phyloP scores from a whole-genome alignment of 2,329 filamentous ascomycete species.

The Botryotinia calthae region DNA sequence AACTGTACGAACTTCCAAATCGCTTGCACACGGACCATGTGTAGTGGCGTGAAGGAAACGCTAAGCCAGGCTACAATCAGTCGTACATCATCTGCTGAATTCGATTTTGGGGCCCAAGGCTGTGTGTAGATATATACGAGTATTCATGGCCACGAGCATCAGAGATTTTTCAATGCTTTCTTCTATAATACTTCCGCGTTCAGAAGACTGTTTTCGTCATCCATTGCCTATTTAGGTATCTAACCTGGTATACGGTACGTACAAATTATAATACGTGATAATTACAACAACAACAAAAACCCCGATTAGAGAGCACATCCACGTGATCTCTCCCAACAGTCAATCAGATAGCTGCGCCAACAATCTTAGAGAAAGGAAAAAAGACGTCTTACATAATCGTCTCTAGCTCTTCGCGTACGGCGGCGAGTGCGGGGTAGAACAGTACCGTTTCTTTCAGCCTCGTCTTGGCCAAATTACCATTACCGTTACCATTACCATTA shows the following conservation, averaged over 20 bases:
- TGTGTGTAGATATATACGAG: no score
- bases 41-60: slow-evolving; percentile 9
- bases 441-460: not conserved
- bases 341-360: not conserved
- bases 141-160: not conserved
- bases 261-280: no score
- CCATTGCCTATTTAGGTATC: no score
- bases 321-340: no score
- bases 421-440: not conserved
- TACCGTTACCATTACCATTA: no score
- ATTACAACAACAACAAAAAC: no score
- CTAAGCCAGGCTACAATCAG: slow-evolving; percentile 9
- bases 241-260: no score
- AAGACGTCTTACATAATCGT: not conserved
- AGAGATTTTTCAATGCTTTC: no score
- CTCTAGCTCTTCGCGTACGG: not conserved
- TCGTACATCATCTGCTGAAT: not conserved
- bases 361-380: not conserved
- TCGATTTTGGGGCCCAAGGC: not conserved
- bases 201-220: no score
- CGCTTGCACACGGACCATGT: slow-evolving; percentile 7
- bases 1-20: not conserved
- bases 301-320: no score
- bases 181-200: no score
- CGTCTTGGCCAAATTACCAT: not conserved